Conservation (phyloP, 169 alveolate genomes). For the Plasmodium fragile region DNA sequence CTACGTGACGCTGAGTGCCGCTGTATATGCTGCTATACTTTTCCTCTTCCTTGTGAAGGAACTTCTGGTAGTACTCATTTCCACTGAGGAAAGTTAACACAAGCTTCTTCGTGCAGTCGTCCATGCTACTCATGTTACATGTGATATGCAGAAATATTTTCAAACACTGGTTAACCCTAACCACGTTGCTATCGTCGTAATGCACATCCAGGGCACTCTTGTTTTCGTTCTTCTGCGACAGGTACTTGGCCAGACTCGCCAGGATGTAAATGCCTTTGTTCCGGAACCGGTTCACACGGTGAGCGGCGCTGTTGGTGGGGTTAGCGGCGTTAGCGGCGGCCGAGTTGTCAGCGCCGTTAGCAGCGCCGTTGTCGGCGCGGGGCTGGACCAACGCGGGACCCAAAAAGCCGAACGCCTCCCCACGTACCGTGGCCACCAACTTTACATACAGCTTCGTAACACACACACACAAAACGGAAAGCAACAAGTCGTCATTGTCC, state of each 20-base stretch:
- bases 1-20: background rate
- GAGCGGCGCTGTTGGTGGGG: background rate
- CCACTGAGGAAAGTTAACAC: constrained; percentile 49
- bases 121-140: background rate
- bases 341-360: background rate
- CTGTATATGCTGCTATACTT: constrained; percentile 65
- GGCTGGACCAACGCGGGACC: constrained; percentile 20
- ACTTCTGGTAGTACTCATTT: constrained; percentile 35
- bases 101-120: constrained; percentile 19
- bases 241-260: constrained; percentile 37
- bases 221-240: constrained; percentile 11
- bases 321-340: background rate
- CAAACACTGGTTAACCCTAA: constrained; percentile 62
- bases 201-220: background rate
- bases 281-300: constrained; percentile 17
- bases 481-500: constrained; percentile 73
- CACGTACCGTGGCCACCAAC: constrained; percentile 15
- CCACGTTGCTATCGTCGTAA: constrained; percentile 67
- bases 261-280: constrained; percentile 41
- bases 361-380: background rate
- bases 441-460: constrained; percentile 55
- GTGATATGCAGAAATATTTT: constrained; percentile 32
- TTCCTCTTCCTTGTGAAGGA: constrained; percentile 55
- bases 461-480: constrained; percentile 69
- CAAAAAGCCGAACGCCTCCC: constrained; percentile 31